Evolutionary conservation across 2,329 filamentous ascomycete genomes (phyloP), one percentile per base, ranked within the genome.

Genomic region (Colletotrichum karsti): DNA sequence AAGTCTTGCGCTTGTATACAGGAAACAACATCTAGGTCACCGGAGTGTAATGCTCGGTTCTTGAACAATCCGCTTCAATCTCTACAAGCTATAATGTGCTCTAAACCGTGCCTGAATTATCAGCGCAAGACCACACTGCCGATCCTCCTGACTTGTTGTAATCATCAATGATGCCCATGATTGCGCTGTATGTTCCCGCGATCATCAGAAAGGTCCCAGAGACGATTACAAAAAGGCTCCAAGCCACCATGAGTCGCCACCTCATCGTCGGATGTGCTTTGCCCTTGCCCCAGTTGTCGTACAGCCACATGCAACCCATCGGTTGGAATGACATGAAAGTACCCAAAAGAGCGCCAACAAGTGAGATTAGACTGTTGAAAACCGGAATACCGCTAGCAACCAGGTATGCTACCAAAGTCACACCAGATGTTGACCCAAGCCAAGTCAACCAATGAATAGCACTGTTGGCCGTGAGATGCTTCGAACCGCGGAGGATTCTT

Each of bases 281-380:
- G 30, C 42, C 74, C 41, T 42, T 51, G n/a, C 12, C 33, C 73
- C 72, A 77, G 46, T 76, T 74, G 41, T 76, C 75, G 13, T 69
- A 76, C 2, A 76, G 42, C 75, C 74, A 76, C 69, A 76, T 73
- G 35, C 71, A 74, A 0, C 74, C 75, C 54, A 74, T 74, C 0
- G 74, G 73, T n/a, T 77, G 71, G 22, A 76, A 68, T 75, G 78
- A 75, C 61, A 77, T 72, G 8, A 76, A 30, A 1, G 75, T 76
- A 2, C 74, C 75, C 0, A 77, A 57, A 3, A 78, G 71, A 18
- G 75, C 74, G 5, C 76, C 77, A 3, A 76, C 70, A 1, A 78
- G 69, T 1, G 76, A 76, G 2, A 78, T 72, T 1, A 76, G 63
- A 18, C 66, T 69, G 35, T 69, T 60, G 28, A 74, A 74, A 3